A percentile compares a stretch with the other conserved stretches of the same genome.
These are phyloP conservation scores for Batkoa obscura DNA, from an alignment of 371 early-diverging fungal genomes.

Conservation along the genomic window DNA sequence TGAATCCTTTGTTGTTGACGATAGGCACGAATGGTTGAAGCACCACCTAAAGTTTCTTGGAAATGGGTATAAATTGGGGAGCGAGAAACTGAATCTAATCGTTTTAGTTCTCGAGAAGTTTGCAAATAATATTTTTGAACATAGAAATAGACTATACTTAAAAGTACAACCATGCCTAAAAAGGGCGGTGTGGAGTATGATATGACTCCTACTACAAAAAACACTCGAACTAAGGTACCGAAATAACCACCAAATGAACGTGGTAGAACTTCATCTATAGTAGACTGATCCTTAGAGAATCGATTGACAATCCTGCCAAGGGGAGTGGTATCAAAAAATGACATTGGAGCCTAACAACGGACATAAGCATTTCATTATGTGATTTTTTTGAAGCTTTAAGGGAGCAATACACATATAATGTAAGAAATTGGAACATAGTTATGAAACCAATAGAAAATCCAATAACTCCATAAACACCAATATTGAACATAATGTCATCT, in stretches of 20 bases:
- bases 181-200: conserved; percentile 38
- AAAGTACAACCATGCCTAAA: conserved; percentile 13
- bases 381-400: conserved; percentile 44
- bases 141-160: conserved; percentile 30
- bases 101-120: conserved; percentile 58
- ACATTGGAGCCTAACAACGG: conserved; percentile 58
- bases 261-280: conserved; percentile 60
- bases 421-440: conserved; percentile 49
- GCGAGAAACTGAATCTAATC: conserved; percentile 55
- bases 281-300: conserved; percentile 73
- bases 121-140: conserved; percentile 49
- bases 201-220: conserved; percentile 35
- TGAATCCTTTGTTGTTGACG: conserved; percentile 48
- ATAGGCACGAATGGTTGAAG: conserved; percentile 68
- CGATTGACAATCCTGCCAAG: conserved; percentile 67
- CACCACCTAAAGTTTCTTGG: conserved; percentile 54
- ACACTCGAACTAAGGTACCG: conserved; percentile 19
- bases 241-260: conserved; percentile 37
- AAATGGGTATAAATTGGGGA: conserved; percentile 74
- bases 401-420: conserved; percentile 65
- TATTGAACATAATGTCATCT: conserved; percentile 28
- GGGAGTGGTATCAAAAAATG: conserved; percentile 77
- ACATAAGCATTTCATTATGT: conserved; percentile 13
- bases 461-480: conserved; percentile 59
- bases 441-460: conserved; percentile 45